Conservation (phyloP, 306 rosid species). For the Pyrus pyrifolia region DNA sequence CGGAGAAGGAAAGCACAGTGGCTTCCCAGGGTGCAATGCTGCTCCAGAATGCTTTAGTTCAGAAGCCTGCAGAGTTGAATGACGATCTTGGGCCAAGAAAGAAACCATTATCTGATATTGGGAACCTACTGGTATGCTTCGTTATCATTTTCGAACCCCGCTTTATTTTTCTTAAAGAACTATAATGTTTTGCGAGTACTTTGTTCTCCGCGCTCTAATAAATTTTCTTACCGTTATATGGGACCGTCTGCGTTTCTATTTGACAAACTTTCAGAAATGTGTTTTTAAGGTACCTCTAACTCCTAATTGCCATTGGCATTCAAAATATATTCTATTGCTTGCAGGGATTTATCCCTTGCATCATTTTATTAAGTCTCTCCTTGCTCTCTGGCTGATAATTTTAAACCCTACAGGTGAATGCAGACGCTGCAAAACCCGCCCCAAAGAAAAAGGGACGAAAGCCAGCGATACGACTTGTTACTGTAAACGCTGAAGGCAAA, state of each 20-base stretch:
- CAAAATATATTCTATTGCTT: neutral
- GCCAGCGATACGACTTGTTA: slow-evolving; percentile 41
- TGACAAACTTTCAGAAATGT: neutral
- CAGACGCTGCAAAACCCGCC: slow-evolving; percentile 32
- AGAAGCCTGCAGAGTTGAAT: slow-evolving; percentile 36
- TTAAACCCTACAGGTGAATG: slow-evolving; percentile 31
- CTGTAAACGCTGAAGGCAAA: slow-evolving; percentile 20
- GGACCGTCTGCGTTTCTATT: neutral
- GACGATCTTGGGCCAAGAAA: slow-evolving; percentile 36
- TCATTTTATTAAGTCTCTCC: neutral
- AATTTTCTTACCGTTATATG: neutral
- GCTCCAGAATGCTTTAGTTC: slow-evolving; percentile 46
- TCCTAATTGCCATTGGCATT: neutral
- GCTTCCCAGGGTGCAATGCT: slow-evolving; percentile 54
- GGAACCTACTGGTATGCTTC: slow-evolving; percentile 58
- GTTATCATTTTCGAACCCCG: neutral
- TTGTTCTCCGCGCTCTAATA: neutral
- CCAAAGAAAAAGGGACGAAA: slow-evolving; percentile 36
- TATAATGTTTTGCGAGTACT: neutral
- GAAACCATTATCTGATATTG: slow-evolving; percentile 73
- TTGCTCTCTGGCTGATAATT: slow-evolving; percentile 11
- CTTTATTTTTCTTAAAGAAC: neutral
- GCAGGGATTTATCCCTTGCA: neutral
- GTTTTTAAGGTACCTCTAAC: neutral
- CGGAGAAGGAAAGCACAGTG: slow-evolving; percentile 15